phyloP scores from a whole-genome alignment of 2,329 filamentous ascomycete species.

The Pyrenochaeta sp. region DNA sequence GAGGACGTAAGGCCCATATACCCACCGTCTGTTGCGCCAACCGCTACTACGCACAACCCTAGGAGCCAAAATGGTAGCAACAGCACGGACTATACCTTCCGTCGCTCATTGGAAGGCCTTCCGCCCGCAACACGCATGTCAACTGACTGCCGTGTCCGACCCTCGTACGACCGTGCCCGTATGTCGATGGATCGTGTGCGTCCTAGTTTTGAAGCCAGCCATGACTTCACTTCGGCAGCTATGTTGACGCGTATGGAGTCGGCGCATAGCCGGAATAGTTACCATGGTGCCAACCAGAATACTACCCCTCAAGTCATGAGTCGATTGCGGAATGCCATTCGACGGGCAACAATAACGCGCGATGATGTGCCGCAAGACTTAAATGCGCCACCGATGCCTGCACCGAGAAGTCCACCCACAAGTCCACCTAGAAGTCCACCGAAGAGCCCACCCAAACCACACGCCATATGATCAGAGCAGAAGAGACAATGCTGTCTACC shows the following conservation, averaged over 20 bases:
- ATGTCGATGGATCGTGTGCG: constrained; percentile 87
- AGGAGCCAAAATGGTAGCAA: constrained; percentile 91
- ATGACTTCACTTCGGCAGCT: constrained; percentile 90
- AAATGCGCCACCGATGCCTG: constrained; percentile 30
- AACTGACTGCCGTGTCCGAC: constrained; percentile 61
- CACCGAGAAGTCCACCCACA: constrained; percentile 11
- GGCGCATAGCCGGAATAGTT: constrained; percentile 49
- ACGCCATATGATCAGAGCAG: neutral
- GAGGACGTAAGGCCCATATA: constrained; percentile 95
- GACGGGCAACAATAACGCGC: constrained; percentile 43
- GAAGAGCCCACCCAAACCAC: constrained; percentile 11
- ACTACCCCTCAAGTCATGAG: constrained; percentile 30
- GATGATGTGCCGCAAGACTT: constrained; percentile 40
- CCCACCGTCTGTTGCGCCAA: constrained; percentile 83
- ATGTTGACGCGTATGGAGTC: constrained; percentile 86
- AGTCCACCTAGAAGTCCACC: constrained; percentile 33
- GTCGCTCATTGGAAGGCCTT: constrained; percentile 46
- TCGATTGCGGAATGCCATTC: constrained; percentile 41
- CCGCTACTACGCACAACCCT: constrained; percentile 73
- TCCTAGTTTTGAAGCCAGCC: constrained; percentile 84
- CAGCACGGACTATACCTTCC: constrained; percentile 84
- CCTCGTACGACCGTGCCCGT: constrained; percentile 87
- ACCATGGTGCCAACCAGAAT: constrained; percentile 20
- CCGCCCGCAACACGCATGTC: constrained; percentile 43
- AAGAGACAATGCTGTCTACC: neutral